Evolutionary conservation across 495 filamentous ascomycete genomes (phyloP).

Genomic region (Aspergillus leporis): DNA sequence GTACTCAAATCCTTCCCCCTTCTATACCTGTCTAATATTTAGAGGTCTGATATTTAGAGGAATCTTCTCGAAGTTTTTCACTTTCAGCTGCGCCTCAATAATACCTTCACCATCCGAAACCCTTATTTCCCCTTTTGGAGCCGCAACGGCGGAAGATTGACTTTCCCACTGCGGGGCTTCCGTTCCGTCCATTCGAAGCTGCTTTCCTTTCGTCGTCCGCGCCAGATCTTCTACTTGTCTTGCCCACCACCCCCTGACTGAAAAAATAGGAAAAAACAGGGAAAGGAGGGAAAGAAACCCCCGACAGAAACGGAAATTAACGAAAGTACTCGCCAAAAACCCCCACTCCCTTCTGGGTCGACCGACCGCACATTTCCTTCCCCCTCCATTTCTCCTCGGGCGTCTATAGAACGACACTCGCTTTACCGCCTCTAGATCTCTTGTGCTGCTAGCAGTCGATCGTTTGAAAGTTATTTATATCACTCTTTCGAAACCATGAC

Average conservation of each 20-base stretch:
- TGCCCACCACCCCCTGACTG: not conserved
- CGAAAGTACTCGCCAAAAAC: not conserved
- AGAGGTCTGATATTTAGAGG: no score
- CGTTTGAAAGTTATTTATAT: conserved; percentile 7
- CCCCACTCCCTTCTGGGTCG: not conserved
- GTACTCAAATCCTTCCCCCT: not conserved
- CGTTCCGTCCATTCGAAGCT: conserved; percentile 5
- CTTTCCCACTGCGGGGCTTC: conserved; percentile 6
- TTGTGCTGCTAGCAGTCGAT: conserved; percentile 15
- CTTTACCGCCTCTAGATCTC: conserved; percentile 7
- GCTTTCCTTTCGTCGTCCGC: not conserved
- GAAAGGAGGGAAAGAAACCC: not conserved
- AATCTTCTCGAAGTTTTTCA: not conserved
- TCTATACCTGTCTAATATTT: not conserved
- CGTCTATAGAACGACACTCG: conserved; percentile 9
- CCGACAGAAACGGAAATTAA: not conserved
- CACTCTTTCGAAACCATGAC: conserved; percentile 52
- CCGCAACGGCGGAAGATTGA: conserved; percentile 5
- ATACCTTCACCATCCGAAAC: not conserved
- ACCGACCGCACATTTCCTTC: conserved; percentile 7
- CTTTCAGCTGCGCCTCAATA: not conserved
- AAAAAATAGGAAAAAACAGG: not conserved
- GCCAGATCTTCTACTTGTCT: not conserved
- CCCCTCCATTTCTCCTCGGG: conserved; percentile 1
- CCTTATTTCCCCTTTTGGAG: conserved; percentile 1